Percentiles rank a stretch among this genome's conserved stretches.
Conservation (phyloP, 1,284 basidiomycete species). For the Athelia psychrophila region DNA sequence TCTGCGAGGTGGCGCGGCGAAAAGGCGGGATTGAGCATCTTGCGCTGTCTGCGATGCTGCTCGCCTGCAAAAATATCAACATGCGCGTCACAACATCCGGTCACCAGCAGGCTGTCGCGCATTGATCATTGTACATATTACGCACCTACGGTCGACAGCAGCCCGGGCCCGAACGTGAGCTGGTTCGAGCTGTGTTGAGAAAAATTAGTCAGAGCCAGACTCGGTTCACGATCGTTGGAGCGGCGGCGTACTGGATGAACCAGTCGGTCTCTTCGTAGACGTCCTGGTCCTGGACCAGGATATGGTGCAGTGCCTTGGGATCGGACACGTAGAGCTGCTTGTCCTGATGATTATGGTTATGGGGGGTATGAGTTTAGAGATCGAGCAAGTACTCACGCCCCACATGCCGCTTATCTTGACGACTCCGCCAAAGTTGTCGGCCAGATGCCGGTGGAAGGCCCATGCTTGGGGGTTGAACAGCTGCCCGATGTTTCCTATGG, state of each 20-base stretch:
- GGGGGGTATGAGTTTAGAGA: too few species aligned
- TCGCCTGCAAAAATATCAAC: too few species aligned
- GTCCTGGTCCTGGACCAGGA: slow-evolving; percentile 35
- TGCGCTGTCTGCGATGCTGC: slow-evolving; percentile 40
- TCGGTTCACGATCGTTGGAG: neutral
- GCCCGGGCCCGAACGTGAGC: slow-evolving; percentile 34
- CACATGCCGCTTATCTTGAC: slow-evolving; percentile 27
- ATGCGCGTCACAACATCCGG: too few species aligned
- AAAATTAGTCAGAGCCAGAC: slow-evolving; percentile 6
- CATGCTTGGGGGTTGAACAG: slow-evolving; percentile 9
- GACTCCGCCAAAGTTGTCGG: slow-evolving; percentile 24
- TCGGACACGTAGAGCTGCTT: slow-evolving; percentile 35
- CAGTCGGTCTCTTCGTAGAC: slow-evolving; percentile 29
- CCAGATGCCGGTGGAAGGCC: slow-evolving; percentile 13
- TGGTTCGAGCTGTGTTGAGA: slow-evolving; percentile 21
- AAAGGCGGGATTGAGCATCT: slow-evolving; percentile 47
- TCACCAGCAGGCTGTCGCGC: neutral
- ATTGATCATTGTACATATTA: neutral
- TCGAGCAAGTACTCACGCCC: too few species aligned
- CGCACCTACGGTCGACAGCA: slow-evolving; percentile 31
- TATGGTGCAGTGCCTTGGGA: slow-evolving; percentile 34
- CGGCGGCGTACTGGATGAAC: slow-evolving; percentile 30
- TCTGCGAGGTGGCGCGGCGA: slow-evolving; percentile 40
- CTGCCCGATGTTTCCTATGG: slow-evolving; percentile 2
- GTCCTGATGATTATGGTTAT: slow-evolving; percentile 26